These are phyloP conservation scores for Bryopsis sp. DNA, from an alignment of 139 green algal genomes.

Conservation along the genomic window DNA sequence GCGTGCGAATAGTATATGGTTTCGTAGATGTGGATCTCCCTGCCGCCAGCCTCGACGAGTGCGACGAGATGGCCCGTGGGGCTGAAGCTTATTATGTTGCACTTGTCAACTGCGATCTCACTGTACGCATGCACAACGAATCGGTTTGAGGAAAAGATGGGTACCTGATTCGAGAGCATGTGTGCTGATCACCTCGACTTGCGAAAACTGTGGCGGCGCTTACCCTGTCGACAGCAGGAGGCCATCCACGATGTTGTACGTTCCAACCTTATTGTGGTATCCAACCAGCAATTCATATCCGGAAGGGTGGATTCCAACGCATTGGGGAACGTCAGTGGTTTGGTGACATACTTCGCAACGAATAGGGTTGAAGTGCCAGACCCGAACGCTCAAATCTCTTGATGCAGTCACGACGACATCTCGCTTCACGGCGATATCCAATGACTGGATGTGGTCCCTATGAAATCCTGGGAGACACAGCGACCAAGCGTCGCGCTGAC, in stretches of 20 bases:
- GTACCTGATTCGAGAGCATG: no score
- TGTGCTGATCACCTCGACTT: no score
- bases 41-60: slow-evolving; percentile 18
- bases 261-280: not conserved
- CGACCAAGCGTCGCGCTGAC: not conserved
- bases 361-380: slow-evolving; percentile 3
- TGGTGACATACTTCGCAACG: slow-evolving; percentile 7
- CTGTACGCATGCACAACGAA: not conserved
- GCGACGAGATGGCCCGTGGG: slow-evolving; percentile 34
- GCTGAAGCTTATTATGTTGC: slow-evolving; percentile 27
- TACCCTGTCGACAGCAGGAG: not conserved
- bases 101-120: slow-evolving; percentile 16
- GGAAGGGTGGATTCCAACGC: not conserved
- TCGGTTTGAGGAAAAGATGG: not conserved
- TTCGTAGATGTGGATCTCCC: slow-evolving; percentile 32
- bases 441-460: not conserved
- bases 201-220: no score
- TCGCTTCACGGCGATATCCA: slow-evolving; percentile 7
- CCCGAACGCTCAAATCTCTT: not conserved
- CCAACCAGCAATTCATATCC: slow-evolving; percentile 3
- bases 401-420: slow-evolving; percentile 7
- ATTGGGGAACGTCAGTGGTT: not conserved
- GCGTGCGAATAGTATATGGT: slow-evolving; percentile 29
- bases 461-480: slow-evolving; percentile 5
- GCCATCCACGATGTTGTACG: slow-evolving; percentile 9